A percentile compares a stretch with the other conserved stretches of the same genome.
Evolutionary conservation across 2,329 filamentous ascomycete genomes (phyloP).

Genomic region (Aspergillus aculeatus): DNA sequence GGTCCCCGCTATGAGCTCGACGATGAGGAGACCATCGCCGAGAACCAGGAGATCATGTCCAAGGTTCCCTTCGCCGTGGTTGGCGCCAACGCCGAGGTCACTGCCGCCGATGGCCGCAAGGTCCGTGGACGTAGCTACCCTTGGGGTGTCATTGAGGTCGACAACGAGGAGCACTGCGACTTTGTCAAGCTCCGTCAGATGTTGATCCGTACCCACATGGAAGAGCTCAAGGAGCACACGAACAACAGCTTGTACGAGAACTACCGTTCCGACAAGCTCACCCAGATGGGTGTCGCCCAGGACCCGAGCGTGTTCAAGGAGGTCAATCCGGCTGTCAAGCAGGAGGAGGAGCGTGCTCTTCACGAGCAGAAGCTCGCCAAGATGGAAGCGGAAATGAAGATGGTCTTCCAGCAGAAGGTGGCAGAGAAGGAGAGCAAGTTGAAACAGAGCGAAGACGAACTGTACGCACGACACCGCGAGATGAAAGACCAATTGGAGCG

Average conservation of each 20-base stretch:
- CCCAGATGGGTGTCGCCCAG: constrained; percentile 96
- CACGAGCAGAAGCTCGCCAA: constrained; percentile 99
- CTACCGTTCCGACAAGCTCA: constrained; percentile 99
- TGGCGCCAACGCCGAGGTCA: constrained; percentile 92
- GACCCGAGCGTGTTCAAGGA: constrained; percentile 99
- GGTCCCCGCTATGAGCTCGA: constrained; percentile 97
- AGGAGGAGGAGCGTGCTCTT: constrained; percentile 95
- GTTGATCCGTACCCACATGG: constrained; percentile 99
- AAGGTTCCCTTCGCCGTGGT: constrained; percentile 99
- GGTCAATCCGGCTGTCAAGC: constrained; percentile 99
- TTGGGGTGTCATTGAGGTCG: constrained; percentile 98
- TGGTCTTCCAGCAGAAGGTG: constrained; percentile 99
- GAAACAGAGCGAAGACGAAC: constrained; percentile 98
- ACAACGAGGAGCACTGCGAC: constrained; percentile 99
- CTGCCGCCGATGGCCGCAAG: constrained; percentile 86
- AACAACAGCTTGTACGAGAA: constrained; percentile 99
- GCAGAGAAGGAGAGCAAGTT: constrained; percentile 99
- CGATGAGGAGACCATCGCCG: constrained; percentile 98
- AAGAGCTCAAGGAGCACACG: constrained; percentile 99
- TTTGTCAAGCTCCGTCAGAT: constrained; percentile 99
- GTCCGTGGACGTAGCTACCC: constrained; percentile 95
- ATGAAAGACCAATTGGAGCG: constrained; percentile 99
- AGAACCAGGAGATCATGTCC: constrained; percentile 99
- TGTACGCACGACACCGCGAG: constrained; percentile 96
- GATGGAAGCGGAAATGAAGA: constrained; percentile 99